Evolutionary conservation across 495 filamentous ascomycete genomes (phyloP), one percentile per base, ranked within the genome.

Genomic region (Xylaria intraflava): DNA sequence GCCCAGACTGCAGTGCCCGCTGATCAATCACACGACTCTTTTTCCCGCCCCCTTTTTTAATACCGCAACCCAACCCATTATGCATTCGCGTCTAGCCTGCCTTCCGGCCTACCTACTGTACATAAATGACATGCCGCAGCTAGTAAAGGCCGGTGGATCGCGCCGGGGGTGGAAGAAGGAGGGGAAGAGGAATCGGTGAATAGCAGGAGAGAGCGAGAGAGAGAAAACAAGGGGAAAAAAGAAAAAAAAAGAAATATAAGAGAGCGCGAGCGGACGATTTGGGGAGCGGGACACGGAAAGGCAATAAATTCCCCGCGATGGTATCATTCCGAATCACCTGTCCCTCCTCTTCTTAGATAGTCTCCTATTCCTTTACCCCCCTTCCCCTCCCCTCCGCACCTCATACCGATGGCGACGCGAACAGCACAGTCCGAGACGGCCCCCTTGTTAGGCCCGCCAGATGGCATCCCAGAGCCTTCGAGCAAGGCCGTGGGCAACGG

Each of bases 361-460:
- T 38, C 35, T 17, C 16, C 35, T 8, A 5, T n/a, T 38, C 10
- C 17, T n/a, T 1, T 4, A 14, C 2, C 35, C 5, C 4, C 14
- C 11, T 17, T 19, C 14, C 16, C 35, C 10, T n/a, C 35, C 35
- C 4, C 31, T 12, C 31, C 12, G 4, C 0, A 20, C 6, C 12
- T 0, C 22, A 17, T 6, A 31, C 2, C 22, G n/a, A 53, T 46
- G 23, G 35, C 14, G 19, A 23, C 10, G 6, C 7, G 6, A 40
- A 53, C 16, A 16, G 38, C 14, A 27, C 51, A 36, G 23, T 11
- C 7, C 6, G 61, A 68, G 59, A 62, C 58, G 40, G 53, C 62
- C 16, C 65, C 65, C 35, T 46, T 68, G 0, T 52, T 67, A 16
- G 41, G 35, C 5, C 10, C n/a, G 16, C 35, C 35, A 38, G 35